Base-by-base conservation (phyloP, 768 basidiomycete genomes). In the Tricholoma saponaceum region DNA sequence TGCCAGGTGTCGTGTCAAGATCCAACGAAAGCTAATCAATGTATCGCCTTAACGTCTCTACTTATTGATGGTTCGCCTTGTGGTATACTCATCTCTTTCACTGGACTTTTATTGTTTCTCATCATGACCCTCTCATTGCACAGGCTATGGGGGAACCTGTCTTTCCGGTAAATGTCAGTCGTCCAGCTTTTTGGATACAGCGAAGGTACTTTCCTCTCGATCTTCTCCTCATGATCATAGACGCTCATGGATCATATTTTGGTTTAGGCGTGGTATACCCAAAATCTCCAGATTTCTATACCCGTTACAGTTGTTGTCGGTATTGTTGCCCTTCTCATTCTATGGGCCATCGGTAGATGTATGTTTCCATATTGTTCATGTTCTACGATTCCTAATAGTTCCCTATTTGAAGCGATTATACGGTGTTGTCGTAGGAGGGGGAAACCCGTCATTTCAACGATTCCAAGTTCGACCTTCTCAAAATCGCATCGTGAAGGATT, bases 11-110 rank as follows among this genome's bases (percentile, higher is more conserved):
- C 87, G 3, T 96, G 92, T 69, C 81, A 85, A 67, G 86, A 89
- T 72, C 92, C 92, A 4, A 77, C 60, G 14, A 69, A 70, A 13
- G 53, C 80, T 13, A 80, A 83, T 58, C 79, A 80, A 62, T 95
- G 93, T 69, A 71, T 92, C 20, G 72, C 86, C 39, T 74, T 95
- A 50, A 85, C 87, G 55, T 81, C 89, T 3, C 69, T 81, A 44
- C 83, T 94, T 51, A 76, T 90, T 54, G 88, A 92, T 67, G 93
- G 92, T 22, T 91, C 89, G 28, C 85, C 90, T 13, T 95, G 92
- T 70, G 91, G 91, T 84, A 64, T 58, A 83, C 76, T 51, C 18
- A 18, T 46, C 47, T 50, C 25, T 56, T 43, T 51, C 14, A 20
- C 37, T 20, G 37, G 26, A n/a, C 23, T 51, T 32, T 33, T 49